Conservation (phyloP, 345 rosid genomes). For the Aquilaria sinensis region DNA sequence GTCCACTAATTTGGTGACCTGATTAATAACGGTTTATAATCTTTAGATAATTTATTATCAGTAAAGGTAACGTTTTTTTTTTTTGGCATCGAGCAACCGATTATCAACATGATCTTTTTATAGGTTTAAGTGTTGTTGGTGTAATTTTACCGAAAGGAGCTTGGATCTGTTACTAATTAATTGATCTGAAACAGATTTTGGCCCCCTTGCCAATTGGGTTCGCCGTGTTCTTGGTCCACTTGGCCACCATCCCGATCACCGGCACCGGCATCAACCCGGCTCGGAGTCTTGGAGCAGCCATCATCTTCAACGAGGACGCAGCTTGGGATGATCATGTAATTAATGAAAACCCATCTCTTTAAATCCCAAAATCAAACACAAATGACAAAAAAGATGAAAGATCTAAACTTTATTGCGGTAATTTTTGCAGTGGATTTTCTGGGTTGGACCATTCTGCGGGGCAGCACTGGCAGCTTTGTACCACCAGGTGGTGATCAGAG, state of each 20-base stretch:
- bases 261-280: conserved; percentile 5
- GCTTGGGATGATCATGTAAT: conserved; percentile 53
- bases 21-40: no score
- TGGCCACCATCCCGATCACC: conserved; percentile 12
- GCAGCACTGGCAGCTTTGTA: conserved; percentile 50
- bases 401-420: not conserved
- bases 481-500: conserved; percentile 47
- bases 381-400: no score
- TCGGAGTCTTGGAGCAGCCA: conserved; percentile 14
- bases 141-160: no score
- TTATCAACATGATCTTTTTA: no score
- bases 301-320: conserved; percentile 11
- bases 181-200: conserved; percentile 5
- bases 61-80: no score
- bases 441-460: conserved; percentile 58
- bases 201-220: conserved; percentile 9
- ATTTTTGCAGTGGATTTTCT: conserved; percentile 35
- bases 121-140: no score
- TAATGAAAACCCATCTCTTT: not conserved
- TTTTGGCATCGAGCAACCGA: no score
- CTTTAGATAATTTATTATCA: no score
- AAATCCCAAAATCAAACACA: no score
- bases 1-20: no score
- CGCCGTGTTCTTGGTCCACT: conserved; percentile 9
- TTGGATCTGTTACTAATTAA: no score